Evolutionary conservation across 352 stramenopile species (phyloP).

Genomic region (Globisporangium alternatum): DNA sequence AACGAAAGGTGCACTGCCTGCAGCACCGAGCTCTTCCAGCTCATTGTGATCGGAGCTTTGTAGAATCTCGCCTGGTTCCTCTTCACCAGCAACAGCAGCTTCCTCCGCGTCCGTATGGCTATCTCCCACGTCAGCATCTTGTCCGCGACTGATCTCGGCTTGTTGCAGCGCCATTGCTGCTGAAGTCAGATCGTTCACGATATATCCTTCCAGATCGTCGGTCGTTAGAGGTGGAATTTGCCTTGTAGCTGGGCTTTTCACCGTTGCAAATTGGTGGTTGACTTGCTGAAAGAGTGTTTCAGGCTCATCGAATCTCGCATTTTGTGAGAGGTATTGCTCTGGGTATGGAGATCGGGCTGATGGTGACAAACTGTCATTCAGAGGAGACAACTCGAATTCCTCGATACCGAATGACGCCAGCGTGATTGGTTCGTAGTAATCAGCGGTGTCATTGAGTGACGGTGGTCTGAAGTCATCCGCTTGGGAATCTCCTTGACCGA

Average conservation of each 20-base stretch:
- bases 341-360: not conserved
- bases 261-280: not conserved
- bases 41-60: not conserved
- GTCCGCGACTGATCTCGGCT: not conserved
- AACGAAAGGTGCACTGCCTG: not conserved
- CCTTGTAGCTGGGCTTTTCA: not conserved
- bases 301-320: not conserved
- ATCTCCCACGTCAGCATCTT: not conserved
- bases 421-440: slow-evolving; percentile 34
- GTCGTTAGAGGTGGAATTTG: no score
- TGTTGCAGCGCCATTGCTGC: not conserved
- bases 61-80: not conserved
- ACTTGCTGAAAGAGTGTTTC: not conserved
- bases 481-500: not conserved
- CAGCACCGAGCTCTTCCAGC: not conserved
- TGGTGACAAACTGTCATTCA: slow-evolving; percentile 6
- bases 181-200: not conserved
- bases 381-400: slow-evolving; percentile 40
- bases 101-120: not conserved
- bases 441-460: slow-evolving; percentile 9
- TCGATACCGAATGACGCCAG: slow-evolving; percentile 41
- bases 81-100: not conserved
- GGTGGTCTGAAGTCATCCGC: not conserved
- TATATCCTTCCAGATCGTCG: not conserved
- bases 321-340: not conserved